Evolutionary conservation across 2,329 filamentous ascomycete species (phyloP).

Genomic region (Scorias spongiosa): DNA sequence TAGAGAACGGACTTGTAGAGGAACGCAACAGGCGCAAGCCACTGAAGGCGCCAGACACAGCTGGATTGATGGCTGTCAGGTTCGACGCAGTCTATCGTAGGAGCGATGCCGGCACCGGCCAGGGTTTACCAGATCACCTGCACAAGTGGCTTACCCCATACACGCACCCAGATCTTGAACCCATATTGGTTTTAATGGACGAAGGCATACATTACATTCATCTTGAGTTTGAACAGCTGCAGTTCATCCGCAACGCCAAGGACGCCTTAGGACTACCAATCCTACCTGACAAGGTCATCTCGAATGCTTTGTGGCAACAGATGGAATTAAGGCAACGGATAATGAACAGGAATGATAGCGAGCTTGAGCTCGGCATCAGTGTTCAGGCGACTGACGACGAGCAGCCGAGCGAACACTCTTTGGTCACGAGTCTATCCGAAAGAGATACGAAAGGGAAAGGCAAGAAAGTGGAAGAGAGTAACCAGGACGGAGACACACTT

Average conservation of each 20-base stretch:
- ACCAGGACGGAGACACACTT: conserved; percentile 21
- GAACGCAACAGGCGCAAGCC: conserved; percentile 26
- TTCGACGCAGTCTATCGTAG: conserved; percentile 38
- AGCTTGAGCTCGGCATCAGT: conserved; percentile 39
- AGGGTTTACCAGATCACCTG: conserved; percentile 28
- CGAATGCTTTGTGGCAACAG: conserved; percentile 42
- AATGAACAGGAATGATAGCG: conserved; percentile 34
- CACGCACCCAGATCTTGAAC: conserved; percentile 39
- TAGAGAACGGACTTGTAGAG: conserved; percentile 33
- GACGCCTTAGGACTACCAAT: conserved; percentile 40
- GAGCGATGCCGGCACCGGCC: conserved; percentile 23
- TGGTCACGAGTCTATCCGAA: not conserved
- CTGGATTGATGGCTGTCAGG: conserved; percentile 35
- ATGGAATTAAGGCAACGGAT: conserved; percentile 41
- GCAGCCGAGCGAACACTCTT: conserved; percentile 3
- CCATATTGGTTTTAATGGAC: conserved; percentile 39
- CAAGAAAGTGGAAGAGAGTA: conserved; percentile 23
- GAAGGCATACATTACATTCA: conserved; percentile 46
- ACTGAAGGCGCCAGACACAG: conserved; percentile 31
- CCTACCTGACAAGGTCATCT: conserved; percentile 39
- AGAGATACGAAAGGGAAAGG: conserved; percentile 22
- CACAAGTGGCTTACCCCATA: conserved; percentile 36
- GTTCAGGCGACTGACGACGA: conserved; percentile 24
- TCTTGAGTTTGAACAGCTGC: conserved; percentile 42
- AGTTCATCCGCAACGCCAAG: conserved; percentile 36